Evolutionary conservation across 129 eudicot species (phyloP).

Genomic region (Flaveria robusta): DNA sequence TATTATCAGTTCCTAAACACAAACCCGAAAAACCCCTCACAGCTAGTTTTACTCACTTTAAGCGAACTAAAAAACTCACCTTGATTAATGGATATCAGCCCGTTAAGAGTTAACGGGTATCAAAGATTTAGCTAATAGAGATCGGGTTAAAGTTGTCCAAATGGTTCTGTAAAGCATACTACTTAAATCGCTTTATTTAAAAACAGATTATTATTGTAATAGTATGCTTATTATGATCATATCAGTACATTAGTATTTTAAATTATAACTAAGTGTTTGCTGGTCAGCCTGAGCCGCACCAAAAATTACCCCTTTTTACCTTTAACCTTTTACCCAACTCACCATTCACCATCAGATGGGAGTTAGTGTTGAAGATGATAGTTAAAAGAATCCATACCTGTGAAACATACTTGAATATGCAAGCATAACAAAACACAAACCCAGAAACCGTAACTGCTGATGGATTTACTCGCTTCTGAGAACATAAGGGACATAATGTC

Average conservation of each 20-base stretch:
- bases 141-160: background rate
- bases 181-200: background rate
- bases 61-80: background rate
- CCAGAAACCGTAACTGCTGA: slow-evolving; percentile 84
- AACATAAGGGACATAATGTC: slow-evolving; percentile 77
- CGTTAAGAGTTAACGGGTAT: background rate
- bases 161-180: background rate
- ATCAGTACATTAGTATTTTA: no score
- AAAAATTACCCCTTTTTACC: no score
- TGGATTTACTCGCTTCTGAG: slow-evolving; percentile 84
- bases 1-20: slow-evolving; percentile 3
- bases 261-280: no score
- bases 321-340: background rate
- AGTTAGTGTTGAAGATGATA: slow-evolving; percentile 19
- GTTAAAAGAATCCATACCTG: slow-evolving; percentile 53
- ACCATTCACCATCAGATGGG: background rate
- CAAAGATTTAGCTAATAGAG: background rate
- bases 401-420: slow-evolving; percentile 80
- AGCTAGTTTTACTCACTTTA: background rate
- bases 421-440: slow-evolving; percentile 90
- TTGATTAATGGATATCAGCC: background rate
- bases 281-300: no score
- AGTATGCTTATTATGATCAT: no score
- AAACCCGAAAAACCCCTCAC: background rate
- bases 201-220: background rate